Conservation (phyloP, 2,329 filamentous ascomycete species). For the Phialemoniopsis sp. region DNA sequence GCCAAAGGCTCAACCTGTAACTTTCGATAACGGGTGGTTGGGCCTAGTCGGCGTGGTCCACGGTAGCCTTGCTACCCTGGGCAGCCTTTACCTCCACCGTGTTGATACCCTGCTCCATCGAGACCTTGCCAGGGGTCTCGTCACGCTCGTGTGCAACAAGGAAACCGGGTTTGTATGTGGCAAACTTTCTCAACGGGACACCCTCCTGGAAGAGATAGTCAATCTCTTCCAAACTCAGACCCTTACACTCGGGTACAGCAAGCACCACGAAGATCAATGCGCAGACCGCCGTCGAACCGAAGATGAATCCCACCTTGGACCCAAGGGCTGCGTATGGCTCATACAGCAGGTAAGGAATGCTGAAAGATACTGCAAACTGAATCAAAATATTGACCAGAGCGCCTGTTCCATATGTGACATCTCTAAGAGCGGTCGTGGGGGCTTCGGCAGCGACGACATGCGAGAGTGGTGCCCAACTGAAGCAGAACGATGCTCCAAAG, state of each 20-base stretch:
- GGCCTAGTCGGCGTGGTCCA: too few relatives aligned
- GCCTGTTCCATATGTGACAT: conserved; percentile 7
- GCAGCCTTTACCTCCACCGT: too few relatives aligned
- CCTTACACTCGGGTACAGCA: conserved; percentile 7
- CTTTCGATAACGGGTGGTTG: too few relatives aligned
- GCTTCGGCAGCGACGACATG: conserved; percentile 8
- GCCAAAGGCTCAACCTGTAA: too few relatives aligned
- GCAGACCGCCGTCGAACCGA: conserved; percentile 5
- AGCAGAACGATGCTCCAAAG: too few relatives aligned
- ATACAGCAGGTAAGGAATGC: conserved; percentile 8
- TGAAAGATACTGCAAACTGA: conserved; percentile 9
- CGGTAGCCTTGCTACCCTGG: too few relatives aligned
- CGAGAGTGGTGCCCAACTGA: not conserved
- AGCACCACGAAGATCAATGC: conserved; percentile 7
- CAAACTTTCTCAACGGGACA: too few relatives aligned
- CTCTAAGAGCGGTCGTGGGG: conserved; percentile 7
- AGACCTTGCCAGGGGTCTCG: too few relatives aligned
- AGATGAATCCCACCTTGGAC: conserved; percentile 9
- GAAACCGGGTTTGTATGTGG: too few relatives aligned
- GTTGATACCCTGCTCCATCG: too few relatives aligned
- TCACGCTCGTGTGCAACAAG: too few relatives aligned
- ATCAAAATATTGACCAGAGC: conserved; percentile 4
- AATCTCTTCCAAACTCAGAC: conserved; percentile 9
- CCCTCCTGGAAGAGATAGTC: conserved; percentile 8
- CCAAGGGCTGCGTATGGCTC: conserved; percentile 7